Base-by-base conservation (phyloP, 805 yeast genomes). In the Candida vaughaniae region DNA sequence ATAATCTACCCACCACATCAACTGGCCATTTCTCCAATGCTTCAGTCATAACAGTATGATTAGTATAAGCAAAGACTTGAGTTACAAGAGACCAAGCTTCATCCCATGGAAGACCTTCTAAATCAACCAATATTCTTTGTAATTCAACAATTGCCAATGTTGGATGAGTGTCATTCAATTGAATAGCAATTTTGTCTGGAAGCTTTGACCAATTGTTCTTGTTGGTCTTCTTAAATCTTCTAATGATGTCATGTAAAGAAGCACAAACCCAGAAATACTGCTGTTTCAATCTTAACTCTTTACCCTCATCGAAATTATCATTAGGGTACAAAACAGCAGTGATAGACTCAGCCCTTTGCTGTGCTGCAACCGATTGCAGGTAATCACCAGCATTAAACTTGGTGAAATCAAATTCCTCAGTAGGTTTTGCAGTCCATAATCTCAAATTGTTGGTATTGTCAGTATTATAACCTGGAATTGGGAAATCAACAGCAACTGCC, bases 231-330 rank as follows among this genome's bases (percentile, higher is more conserved):
- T 88, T 82, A 67, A 85, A 89, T 55, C 97, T 77, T 58, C 97
- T 82, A 29, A 89, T 78, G 49, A 89, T 89, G 60, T 89, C 97
- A 53, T 85, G 88, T 49, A 90, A 73, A 11, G 96, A 86, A 22
- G 97, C 96, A 35, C 95, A 82, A 36, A 90, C 96, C 97, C 97
- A 89, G 66, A 89, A 90, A 64, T 88, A 90, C 64, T 89, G 97
- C 69, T 89, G 97, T 64, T 90, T 90, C 62, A 89, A 77, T 58
- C 97, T 79, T 56, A 89, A 73, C 59, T 87, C 95, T 64, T 90
- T 89, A 52, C 97, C 97, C 47, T 79, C 76, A 55, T 85, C 84
- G 59, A 89, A 90, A 62, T 89, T 90, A 60, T 89, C 97, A 64
- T 89, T 89, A 47, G 97, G 97, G 62, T 89, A 89, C 55, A 89